Percentiles rank a stretch among this genome's conserved stretches.
Evolutionary conservation across 768 basidiomycete genomes (phyloP).

Genomic region (Russula griseocarnosa): DNA sequence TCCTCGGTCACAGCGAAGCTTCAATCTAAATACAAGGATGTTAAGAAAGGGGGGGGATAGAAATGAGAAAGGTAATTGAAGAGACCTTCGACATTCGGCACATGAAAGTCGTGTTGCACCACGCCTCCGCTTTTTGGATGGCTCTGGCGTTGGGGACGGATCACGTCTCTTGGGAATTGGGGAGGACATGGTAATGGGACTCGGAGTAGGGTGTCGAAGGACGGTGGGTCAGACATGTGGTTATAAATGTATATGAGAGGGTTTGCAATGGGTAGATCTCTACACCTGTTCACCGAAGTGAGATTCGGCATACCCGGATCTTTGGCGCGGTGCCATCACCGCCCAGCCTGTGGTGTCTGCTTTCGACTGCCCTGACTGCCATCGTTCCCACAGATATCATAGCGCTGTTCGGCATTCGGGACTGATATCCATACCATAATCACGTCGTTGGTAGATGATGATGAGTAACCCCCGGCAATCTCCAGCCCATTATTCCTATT

Average conservation of each 20-base stretch:
- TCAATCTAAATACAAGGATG: slow-evolving; percentile 42
- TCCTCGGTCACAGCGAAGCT: slow-evolving; percentile 69
- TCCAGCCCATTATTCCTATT: background rate
- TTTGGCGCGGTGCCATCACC: slow-evolving; percentile 11
- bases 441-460: background rate
- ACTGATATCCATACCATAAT: slow-evolving; percentile 6
- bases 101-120: slow-evolving; percentile 76
- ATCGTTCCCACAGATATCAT: background rate
- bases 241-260: slow-evolving; percentile 6
- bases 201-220: slow-evolving; percentile 31
- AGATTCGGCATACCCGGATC: background rate
- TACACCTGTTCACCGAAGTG: background rate
- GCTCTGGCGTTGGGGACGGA: slow-evolving; percentile 31
- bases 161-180: slow-evolving; percentile 34
- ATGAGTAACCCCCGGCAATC: slow-evolving; percentile 1
- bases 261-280: background rate
- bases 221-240: slow-evolving; percentile 10
- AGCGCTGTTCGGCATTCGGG: slow-evolving; percentile 3
- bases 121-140: slow-evolving; percentile 48
- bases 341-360: background rate
- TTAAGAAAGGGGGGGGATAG: slow-evolving; percentile 26
- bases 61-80: slow-evolving; percentile 6
- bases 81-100: slow-evolving; percentile 72
- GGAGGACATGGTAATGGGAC: slow-evolving; percentile 30
- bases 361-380: background rate